These are phyloP conservation scores for Pyropia haitanensis DNA, from an alignment of 23 red algal species.

Conservation along the genomic window DNA sequence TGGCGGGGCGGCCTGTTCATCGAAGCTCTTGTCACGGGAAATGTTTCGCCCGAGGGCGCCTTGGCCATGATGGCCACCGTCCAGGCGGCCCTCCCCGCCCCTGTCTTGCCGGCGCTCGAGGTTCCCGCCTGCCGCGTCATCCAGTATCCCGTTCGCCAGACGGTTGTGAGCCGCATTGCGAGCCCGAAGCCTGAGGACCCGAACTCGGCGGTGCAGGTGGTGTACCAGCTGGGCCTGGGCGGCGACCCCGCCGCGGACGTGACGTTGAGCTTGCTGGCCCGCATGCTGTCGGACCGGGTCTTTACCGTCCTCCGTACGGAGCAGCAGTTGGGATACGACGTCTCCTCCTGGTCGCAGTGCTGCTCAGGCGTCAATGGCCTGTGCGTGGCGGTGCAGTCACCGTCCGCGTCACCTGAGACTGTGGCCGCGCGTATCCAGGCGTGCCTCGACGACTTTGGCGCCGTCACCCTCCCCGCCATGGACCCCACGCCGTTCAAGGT, in stretches of 20 bases:
- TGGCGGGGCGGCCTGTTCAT: slow-evolving; percentile 18
- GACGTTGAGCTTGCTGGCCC: slow-evolving; percentile 44
- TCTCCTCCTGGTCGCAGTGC: slow-evolving; percentile 30
- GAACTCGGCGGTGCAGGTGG: slow-evolving; percentile 55
- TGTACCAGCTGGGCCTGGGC: slow-evolving; percentile 44
- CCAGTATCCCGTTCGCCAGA: slow-evolving; percentile 18
- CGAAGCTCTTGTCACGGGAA: slow-evolving; percentile 59
- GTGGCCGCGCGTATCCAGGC: slow-evolving; percentile 43
- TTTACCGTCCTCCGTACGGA: slow-evolving; percentile 82
- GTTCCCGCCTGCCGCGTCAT: slow-evolving; percentile 23
- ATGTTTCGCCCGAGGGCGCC: slow-evolving; percentile 35
- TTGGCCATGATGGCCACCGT: slow-evolving; percentile 28
- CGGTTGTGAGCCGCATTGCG: slow-evolving; percentile 18
- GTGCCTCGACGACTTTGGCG: slow-evolving; percentile 29
- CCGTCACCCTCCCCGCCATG: slow-evolving; percentile 21
- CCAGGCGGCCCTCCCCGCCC: slow-evolving; percentile 15
- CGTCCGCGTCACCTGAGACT: slow-evolving; percentile 43
- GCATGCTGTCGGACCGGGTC: slow-evolving; percentile 62
- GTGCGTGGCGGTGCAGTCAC: slow-evolving; percentile 68
- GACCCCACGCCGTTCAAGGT: slow-evolving; percentile 36
- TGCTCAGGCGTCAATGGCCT: slow-evolving; percentile 29
- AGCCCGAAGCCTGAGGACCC: slow-evolving; percentile 58
- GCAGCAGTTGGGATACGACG: slow-evolving; percentile 86
- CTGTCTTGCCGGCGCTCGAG: slow-evolving; percentile 24
- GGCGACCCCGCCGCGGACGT: slow-evolving; percentile 36